A percentile compares a stretch with the other conserved stretches of the same genome.
Evolutionary conservation across 768 basidiomycete genomes (phyloP).

Genomic region (Boletus sp.): DNA sequence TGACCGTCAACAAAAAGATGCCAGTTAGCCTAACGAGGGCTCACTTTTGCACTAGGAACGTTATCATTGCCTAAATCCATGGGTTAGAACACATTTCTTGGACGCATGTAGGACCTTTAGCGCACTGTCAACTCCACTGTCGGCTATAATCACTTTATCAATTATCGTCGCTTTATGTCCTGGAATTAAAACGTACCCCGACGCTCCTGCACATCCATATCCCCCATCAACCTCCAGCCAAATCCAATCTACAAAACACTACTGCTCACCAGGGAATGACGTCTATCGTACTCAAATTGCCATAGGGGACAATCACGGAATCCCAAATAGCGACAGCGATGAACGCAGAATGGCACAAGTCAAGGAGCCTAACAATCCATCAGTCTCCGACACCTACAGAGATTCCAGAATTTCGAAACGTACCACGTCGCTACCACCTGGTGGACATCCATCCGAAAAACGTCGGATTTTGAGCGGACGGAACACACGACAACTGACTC

Average conservation of each 20-base stretch:
- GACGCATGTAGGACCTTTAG: not conserved
- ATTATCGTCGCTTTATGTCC: not conserved
- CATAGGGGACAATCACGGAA: slow-evolving; percentile 21
- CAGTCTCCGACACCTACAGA: not conserved
- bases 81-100: not conserved
- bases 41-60: slow-evolving; percentile 26
- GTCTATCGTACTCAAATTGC: slow-evolving; percentile 9
- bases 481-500: not conserved
- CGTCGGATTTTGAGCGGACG: not conserved
- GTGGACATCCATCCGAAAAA: not conserved
- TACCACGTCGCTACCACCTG: slow-evolving; percentile 26
- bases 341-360: slow-evolving; percentile 25
- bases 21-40: not conserved
- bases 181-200: slow-evolving; percentile 15
- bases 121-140: slow-evolving; percentile 23
- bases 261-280: slow-evolving; percentile 24
- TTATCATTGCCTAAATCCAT: slow-evolving; percentile 19
- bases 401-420: not conserved
- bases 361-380: slow-evolving; percentile 17
- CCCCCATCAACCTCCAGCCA: not conserved
- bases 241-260: not conserved
- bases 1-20: not conserved
- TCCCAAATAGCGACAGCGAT: slow-evolving; percentile 24
- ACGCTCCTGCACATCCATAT: slow-evolving; percentile 18
- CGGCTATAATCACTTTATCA: slow-evolving; percentile 10